These are phyloP conservation scores for Hemisphaericaspora nanyangensis DNA, from an alignment of 805 yeast species.

Conservation along the genomic window DNA sequence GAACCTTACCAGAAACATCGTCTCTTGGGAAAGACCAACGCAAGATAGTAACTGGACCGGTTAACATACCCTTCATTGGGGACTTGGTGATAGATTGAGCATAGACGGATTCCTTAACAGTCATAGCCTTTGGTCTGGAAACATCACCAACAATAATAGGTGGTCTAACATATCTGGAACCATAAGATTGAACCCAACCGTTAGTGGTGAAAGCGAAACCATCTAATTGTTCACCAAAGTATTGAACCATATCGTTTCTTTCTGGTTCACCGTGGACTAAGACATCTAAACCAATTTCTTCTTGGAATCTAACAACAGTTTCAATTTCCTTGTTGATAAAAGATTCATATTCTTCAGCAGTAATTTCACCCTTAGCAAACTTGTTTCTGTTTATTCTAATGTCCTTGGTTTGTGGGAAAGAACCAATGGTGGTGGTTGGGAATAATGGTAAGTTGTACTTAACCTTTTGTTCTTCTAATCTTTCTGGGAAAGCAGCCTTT, in stretches of 20 bases:
- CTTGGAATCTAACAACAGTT: conserved; percentile 97
- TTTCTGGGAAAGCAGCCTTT: conserved; percentile 77
- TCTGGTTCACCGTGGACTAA: conserved; percentile 99
- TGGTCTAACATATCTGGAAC: conserved; percentile 99
- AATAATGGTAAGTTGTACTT: conserved; percentile 91
- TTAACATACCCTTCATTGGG: conserved; percentile 99
- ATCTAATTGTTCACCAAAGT: conserved; percentile 97
- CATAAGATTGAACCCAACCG: conserved; percentile 99
- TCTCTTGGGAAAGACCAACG: conserved; percentile 99
- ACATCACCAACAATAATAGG: conserved; percentile 99
- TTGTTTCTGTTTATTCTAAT: conserved; percentile 98
- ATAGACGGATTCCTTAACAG: conserved; percentile 98
- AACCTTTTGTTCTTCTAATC: conserved; percentile 83
- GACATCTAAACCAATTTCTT: conserved; percentile 96
- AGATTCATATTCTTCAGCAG: conserved; percentile 92
- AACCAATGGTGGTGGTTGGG: conserved; percentile 99
- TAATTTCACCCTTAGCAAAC: conserved; percentile 92
- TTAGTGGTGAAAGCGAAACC: conserved; percentile 98
- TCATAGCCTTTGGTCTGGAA: conserved; percentile 97
- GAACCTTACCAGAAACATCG: conserved; percentile 88
- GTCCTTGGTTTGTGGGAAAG: conserved; percentile 99
- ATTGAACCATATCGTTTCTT: conserved; percentile 99
- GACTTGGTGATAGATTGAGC: conserved; percentile 94
- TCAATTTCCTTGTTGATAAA: conserved; percentile 97
- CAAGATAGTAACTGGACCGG: conserved; percentile 99